A percentile compares a stretch with the other conserved stretches of the same genome.
These are phyloP conservation scores for Fusarium newnesense DNA, from an alignment of 2,329 filamentous ascomycete species.

Conservation along the genomic window DNA sequence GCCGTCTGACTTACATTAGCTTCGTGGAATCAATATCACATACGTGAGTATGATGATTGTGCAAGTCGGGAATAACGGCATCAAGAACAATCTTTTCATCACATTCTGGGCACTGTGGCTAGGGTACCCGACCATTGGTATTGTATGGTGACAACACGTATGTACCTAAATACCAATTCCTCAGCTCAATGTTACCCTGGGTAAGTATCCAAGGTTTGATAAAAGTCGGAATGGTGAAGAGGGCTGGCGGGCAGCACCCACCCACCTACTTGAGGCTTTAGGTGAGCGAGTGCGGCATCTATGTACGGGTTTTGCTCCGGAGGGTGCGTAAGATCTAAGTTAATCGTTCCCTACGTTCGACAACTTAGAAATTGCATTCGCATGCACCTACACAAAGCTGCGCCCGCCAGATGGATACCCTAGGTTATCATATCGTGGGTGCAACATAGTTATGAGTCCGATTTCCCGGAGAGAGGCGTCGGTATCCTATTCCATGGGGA, in stretches of 20 bases:
- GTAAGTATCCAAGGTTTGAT: not conserved
- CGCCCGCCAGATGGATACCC: not conserved
- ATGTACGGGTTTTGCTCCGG: not conserved
- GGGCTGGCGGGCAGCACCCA: not conserved
- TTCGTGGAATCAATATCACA: not conserved
- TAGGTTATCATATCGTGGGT: not conserved
- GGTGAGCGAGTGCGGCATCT: conserved; percentile 1
- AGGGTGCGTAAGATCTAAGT: conserved; percentile 8
- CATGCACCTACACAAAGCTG: not conserved
- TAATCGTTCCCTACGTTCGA: conserved; percentile 11
- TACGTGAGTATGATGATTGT: conserved; percentile 7
- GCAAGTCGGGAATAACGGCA: conserved; percentile 15
- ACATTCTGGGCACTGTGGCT: not conserved
- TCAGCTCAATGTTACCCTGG: not conserved
- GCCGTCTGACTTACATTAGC: conserved; percentile 23
- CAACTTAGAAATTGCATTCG: not conserved
- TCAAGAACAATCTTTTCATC: conserved; percentile 4
- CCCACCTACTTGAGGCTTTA: not conserved
- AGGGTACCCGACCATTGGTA: conserved; percentile 11
- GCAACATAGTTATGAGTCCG: not conserved
- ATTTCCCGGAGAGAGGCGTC: not conserved
- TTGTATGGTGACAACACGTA: not conserved
- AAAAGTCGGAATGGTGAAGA: not conserved
- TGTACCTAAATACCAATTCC: not conserved
- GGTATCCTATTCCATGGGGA: not conserved